Percentiles rank a stretch among this genome's conserved stretches.
These are phyloP conservation scores for Lichenothelia convexa DNA, from an alignment of 495 filamentous ascomycete genomes.

Conservation along the genomic window DNA sequence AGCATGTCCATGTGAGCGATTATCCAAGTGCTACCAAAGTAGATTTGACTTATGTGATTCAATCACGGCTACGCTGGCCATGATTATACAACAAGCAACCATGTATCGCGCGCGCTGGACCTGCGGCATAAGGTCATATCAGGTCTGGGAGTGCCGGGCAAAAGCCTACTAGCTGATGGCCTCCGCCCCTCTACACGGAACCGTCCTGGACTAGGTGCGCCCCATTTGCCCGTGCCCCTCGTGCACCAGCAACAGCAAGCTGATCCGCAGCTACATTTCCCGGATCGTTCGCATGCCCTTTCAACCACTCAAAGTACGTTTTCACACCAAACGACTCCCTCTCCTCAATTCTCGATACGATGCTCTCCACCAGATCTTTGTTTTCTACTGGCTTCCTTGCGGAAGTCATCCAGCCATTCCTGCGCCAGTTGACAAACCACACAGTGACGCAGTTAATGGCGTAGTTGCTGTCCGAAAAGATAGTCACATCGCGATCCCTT, in stretches of 20 bases:
- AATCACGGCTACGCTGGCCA: too few species aligned
- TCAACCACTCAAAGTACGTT: conserved; percentile 72
- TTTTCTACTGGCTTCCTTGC: conserved; percentile 61
- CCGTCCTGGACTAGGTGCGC: too few species aligned
- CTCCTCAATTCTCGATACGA: conserved; percentile 53
- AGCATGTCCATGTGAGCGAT: too few species aligned
- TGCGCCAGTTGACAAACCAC: conserved; percentile 67
- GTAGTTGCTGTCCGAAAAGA: conserved; percentile 74
- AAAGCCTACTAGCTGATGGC: too few species aligned
- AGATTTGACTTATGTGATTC: too few species aligned
- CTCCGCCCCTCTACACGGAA: too few species aligned
- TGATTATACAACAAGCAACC: too few species aligned
- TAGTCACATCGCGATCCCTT: conserved; percentile 40
- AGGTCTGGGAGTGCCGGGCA: too few species aligned
- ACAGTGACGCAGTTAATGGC: conserved; percentile 74
- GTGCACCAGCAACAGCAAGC: conserved; percentile 48
- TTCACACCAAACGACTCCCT: conserved; percentile 38
- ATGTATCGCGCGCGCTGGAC: too few species aligned
- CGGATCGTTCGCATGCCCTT: conserved; percentile 48
- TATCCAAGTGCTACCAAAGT: too few species aligned
- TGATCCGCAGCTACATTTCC: conserved; percentile 70
- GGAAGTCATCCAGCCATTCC: conserved; percentile 60
- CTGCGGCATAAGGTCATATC: too few species aligned
- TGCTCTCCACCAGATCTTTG: conserved; percentile 58
- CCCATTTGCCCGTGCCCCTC: conserved; percentile 13